These are phyloP conservation scores for Tuber melanosporum DNA, from an alignment of 495 filamentous ascomycete genomes.

Conservation along the genomic window DNA sequence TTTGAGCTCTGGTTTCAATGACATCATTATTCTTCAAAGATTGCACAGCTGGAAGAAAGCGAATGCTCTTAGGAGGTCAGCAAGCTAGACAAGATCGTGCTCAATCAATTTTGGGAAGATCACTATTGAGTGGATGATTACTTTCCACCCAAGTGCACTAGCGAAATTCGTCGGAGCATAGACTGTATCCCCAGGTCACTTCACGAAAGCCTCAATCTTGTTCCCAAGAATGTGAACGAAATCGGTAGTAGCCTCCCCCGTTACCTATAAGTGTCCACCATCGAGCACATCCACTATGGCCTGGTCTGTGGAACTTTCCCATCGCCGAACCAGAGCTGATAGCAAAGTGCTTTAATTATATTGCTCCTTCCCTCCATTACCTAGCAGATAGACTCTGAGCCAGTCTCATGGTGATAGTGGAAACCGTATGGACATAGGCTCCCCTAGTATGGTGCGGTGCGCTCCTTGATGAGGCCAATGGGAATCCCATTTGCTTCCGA, in stretches of 20 bases:
- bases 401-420: slow-evolving; percentile 80
- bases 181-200: slow-evolving; percentile 87
- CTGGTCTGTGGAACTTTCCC: slow-evolving; percentile 71
- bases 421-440: slow-evolving; percentile 75
- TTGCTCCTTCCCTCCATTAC: slow-evolving; percentile 92
- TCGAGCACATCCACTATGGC: slow-evolving; percentile 78
- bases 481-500: slow-evolving; percentile 68
- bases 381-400: slow-evolving; percentile 69
- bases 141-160: slow-evolving; percentile 97
- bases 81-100: slow-evolving; percentile 85
- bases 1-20: slow-evolving; percentile 84
- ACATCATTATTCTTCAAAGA: slow-evolving; percentile 90
- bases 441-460: slow-evolving; percentile 74
- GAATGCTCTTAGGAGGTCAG: slow-evolving; percentile 94
- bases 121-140: slow-evolving; percentile 73
- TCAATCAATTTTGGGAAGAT: slow-evolving; percentile 94
- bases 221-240: slow-evolving; percentile 98
- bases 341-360: slow-evolving; percentile 96
- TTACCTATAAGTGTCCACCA: slow-evolving; percentile 78
- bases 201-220: slow-evolving; percentile 94
- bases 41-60: slow-evolving; percentile 87
- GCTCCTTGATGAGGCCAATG: slow-evolving; percentile 79
- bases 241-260: slow-evolving; percentile 85
- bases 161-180: slow-evolving; percentile 98
- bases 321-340: slow-evolving; percentile 92